phyloP scores from a whole-genome alignment of 2,329 filamentous ascomycete genomes.

The Alternaria incomplexa region DNA sequence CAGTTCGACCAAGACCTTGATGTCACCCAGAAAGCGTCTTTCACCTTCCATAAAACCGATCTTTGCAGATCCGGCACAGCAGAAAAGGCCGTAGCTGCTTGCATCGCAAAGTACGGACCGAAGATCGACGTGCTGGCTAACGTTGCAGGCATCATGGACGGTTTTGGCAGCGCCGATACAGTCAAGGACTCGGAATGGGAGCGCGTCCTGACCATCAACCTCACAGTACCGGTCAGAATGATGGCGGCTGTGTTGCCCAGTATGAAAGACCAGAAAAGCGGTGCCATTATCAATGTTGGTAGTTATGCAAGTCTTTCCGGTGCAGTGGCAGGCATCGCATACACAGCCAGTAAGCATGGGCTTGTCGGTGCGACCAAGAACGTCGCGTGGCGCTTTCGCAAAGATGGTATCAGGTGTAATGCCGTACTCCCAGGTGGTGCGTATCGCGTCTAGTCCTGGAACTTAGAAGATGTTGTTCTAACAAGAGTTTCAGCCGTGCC shows the following conservation, averaged over 20 bases:
- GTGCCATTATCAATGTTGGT: conserved; percentile 52
- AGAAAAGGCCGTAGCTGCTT: conserved; percentile 20
- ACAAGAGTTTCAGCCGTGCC: conserved; percentile 1
- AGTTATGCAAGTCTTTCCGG: conserved; percentile 43
- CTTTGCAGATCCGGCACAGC: conserved; percentile 19
- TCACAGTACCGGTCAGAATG: conserved; percentile 53
- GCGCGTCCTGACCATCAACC: conserved; percentile 50
- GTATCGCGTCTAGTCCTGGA: not conserved
- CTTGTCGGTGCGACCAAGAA: conserved; percentile 57
- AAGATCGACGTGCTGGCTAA: conserved; percentile 52
- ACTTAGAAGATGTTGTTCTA: not conserved
- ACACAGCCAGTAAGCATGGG: conserved; percentile 55
- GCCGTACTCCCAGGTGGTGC: conserved; percentile 52
- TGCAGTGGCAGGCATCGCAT: conserved; percentile 52
- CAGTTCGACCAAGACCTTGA: conserved; percentile 14
- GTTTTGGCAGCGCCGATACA: conserved; percentile 47
- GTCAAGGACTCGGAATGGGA: conserved; percentile 51
- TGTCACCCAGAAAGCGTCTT: not conserved
- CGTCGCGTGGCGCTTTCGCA: conserved; percentile 55
- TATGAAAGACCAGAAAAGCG: conserved; percentile 49
- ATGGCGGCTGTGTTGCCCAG: conserved; percentile 53
- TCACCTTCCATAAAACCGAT: conserved; percentile 28
- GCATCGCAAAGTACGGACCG: conserved; percentile 20
- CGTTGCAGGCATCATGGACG: conserved; percentile 53
- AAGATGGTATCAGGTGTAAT: conserved; percentile 56